Conservation (phyloP, 1,139 yeast species). For the Kurtzmaniella quercitrusa region DNA sequence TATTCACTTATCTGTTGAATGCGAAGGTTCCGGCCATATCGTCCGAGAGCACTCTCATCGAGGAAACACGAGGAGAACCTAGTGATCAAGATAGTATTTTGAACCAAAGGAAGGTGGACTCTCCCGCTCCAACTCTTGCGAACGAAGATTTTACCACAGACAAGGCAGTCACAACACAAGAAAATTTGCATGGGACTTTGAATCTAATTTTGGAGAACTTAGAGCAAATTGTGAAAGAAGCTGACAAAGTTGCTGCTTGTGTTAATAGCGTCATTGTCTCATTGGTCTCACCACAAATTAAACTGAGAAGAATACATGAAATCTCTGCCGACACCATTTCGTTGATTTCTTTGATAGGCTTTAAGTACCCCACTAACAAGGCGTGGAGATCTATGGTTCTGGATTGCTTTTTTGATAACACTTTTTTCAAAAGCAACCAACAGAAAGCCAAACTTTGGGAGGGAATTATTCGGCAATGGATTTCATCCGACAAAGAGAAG, state of each 20-base stretch:
- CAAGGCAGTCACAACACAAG: conserved; percentile 16
- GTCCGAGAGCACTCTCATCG: conserved; percentile 7
- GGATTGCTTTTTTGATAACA: conserved; percentile 50
- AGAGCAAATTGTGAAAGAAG: conserved; percentile 43
- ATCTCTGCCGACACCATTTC: conserved; percentile 30
- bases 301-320: conserved; percentile 29
- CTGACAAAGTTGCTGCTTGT: conserved; percentile 44
- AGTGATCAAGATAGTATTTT: conserved; percentile 3
- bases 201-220: conserved; percentile 36
- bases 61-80: conserved; percentile 3
- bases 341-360: conserved; percentile 37
- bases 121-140: not conserved
- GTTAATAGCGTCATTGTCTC: conserved; percentile 43
- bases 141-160: conserved; percentile 4
- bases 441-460: conserved; percentile 43
- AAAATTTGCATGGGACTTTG: conserved; percentile 36
- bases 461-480: conserved; percentile 52
- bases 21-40: conserved; percentile 12
- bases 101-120: conserved; percentile 1
- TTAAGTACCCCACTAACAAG: conserved; percentile 31
- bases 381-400: conserved; percentile 49
- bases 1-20: conserved; percentile 35
- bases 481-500: conserved; percentile 53
- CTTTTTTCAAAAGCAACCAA: conserved; percentile 34
- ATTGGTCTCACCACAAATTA: conserved; percentile 42